Evolutionary conservation across 2,329 filamentous ascomycete species (phyloP), one percentile per base, ranked within the genome.

Genomic region (Paraconiothyrium brasiliense): DNA sequence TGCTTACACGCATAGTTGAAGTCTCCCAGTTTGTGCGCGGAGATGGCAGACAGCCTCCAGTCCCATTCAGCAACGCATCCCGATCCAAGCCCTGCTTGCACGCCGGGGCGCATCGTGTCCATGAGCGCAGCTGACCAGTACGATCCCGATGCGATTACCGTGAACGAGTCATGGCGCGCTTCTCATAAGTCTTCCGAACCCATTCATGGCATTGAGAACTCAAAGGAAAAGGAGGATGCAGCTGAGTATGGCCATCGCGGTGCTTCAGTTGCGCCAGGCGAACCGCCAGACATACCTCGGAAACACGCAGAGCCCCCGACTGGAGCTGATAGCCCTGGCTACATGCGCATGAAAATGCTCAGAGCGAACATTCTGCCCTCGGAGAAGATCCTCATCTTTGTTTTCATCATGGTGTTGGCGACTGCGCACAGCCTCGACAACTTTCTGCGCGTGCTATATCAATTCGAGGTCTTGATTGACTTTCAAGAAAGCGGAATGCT

Each of bases 381-480:
- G 3, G 51, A 54, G 13, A 54, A 20, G 37, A 32, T 34, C 24
- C 6, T 44, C 24, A 10, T 54, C 16, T n/a, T 54, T 11, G 51
- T 22, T 3, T 32, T n/a, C 6, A 54, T 54, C 24, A 27, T 54
- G 24, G 1, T 54, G 13, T 37, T 54, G 24, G 51, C 51, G 37
- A 32, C 24, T 43, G 20, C 10, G 5, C 51, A 54, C 22, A 54
- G 51, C 24, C 51, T 54, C 14, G 51, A 54, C 51, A 54, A 44
- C 24, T 54, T 54, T 13, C 37, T 54, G 22, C 51, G 37, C 22
- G 51, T 54, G n/a, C 24, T 54, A 14, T 54, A 54, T 24, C 37
- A 54, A 22, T 37, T n/a, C 13, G 51, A 54, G 11, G 22, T 54
- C 20, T 22, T 20, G 2, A 27, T 7, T 14, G n/a, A 4, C 24